These are phyloP conservation scores for Prunus mume DNA, from an alignment of 306 rosid species.

Conservation along the genomic window DNA sequence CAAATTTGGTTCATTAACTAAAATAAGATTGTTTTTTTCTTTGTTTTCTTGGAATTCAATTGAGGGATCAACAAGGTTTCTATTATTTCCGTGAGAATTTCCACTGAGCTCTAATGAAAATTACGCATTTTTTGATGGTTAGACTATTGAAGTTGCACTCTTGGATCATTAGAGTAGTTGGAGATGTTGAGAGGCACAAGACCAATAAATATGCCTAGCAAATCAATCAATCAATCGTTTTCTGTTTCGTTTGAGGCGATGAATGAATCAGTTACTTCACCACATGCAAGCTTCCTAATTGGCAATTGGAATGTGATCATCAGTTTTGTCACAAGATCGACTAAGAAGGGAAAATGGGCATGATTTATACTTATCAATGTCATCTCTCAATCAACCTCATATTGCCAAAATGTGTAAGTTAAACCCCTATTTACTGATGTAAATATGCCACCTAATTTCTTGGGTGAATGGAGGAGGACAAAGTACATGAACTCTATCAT, in stretches of 20 bases:
- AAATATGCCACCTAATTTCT: too few relatives aligned
- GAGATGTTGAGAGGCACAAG: conserved; percentile 4
- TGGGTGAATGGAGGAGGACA: too few relatives aligned
- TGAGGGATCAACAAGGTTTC: background rate
- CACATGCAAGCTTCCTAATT: background rate
- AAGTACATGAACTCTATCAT: too few relatives aligned
- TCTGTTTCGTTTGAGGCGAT: conserved; percentile 1
- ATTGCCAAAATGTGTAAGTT: background rate
- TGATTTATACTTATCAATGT: conserved; percentile 5
- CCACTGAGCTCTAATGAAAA: background rate
- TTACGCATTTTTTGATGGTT: background rate
- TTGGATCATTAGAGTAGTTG: background rate
- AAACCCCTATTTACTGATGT: background rate
- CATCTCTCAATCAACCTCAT: conserved; percentile 27
- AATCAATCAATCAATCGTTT: conserved; percentile 20
- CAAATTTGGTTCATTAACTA: too few relatives aligned
- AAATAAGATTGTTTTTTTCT: too few relatives aligned
- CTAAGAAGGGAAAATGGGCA: background rate
- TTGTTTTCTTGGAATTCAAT: too few relatives aligned
- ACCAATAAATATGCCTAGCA: conserved; percentile 16
- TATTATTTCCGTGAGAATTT: background rate
- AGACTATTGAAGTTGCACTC: too few relatives aligned
- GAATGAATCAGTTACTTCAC: conserved; percentile 9
- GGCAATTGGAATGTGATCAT: background rate
- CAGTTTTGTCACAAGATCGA: background rate